Percentiles rank a stretch among this genome's conserved stretches.
phyloP scores from a whole-genome alignment of 352 stramenopile species.

The Phytopythium litorale region DNA sequence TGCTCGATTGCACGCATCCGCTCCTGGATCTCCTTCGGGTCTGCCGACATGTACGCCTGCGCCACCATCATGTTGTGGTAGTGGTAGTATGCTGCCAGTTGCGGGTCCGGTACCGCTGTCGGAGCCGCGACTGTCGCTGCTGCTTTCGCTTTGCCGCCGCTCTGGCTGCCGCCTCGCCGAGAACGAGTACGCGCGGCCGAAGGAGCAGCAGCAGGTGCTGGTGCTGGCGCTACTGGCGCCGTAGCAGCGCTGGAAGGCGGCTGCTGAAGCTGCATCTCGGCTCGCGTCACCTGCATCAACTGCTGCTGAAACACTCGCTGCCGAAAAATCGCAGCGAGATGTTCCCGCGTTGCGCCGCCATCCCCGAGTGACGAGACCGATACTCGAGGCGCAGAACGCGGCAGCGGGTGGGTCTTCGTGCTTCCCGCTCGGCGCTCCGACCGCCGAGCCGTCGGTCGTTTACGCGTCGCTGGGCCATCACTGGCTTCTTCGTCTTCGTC shows the following conservation, averaged over 20 bases:
- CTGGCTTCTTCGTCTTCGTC: conserved; percentile 1
- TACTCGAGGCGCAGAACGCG: conserved; percentile 1
- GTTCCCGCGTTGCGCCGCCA: conserved; percentile 28
- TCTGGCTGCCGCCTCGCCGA: not conserved
- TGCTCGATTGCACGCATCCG: conserved; percentile 48
- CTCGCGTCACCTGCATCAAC: conserved; percentile 24
- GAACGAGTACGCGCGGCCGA: not conserved
- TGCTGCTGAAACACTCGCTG: conserved; percentile 48
- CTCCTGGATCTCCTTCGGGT: conserved; percentile 59
- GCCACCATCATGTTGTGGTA: conserved; percentile 58
- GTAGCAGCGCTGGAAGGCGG: not conserved
- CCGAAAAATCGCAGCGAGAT: conserved; percentile 62
- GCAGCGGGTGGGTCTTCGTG: not conserved
- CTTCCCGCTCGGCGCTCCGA: not conserved
- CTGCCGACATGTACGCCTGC: conserved; percentile 42
- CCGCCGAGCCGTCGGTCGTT: not conserved
- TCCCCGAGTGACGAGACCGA: not conserved
- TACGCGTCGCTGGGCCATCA: not conserved
- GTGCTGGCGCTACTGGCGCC: not conserved
- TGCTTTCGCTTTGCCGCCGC: conserved; percentile 33
- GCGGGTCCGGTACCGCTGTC: not conserved
- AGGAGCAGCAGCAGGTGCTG: not conserved
- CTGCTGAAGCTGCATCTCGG: conserved; percentile 11
- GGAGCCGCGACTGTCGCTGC: conserved; percentile 48
- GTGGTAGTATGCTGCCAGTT: conserved; percentile 39